Evolutionary conservation across 768 basidiomycete genomes (phyloP).

Genomic region (Naematelia aurantialba): DNA sequence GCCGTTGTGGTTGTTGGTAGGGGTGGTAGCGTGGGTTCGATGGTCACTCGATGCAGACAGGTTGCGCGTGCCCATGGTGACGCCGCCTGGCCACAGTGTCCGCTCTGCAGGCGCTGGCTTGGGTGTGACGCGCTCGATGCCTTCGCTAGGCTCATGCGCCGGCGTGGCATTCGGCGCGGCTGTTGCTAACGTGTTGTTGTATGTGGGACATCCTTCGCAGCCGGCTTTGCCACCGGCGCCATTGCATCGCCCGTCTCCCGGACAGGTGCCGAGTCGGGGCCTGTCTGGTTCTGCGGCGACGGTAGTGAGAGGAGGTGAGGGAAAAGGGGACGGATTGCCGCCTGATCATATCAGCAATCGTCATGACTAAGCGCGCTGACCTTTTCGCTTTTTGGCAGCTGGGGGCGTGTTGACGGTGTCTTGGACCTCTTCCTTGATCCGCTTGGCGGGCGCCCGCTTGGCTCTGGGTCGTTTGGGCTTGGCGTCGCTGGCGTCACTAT

Average conservation of each 20-base stretch:
- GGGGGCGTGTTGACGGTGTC: constrained; percentile 25
- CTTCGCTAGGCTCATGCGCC: constrained; percentile 53
- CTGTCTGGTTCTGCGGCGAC: constrained; percentile 9
- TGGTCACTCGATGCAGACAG: constrained; percentile 16
- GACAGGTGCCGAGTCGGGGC: constrained; percentile 65
- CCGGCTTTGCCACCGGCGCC: constrained; percentile 90
- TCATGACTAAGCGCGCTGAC: constrained; percentile 20
- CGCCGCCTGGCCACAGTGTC: constrained; percentile 9
- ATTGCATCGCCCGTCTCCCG: constrained; percentile 95
- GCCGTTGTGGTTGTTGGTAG: constrained; percentile 8
- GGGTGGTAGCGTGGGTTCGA: constrained; percentile 2
- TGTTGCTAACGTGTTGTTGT: constrained; percentile 67
- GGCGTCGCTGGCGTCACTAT: not conserved
- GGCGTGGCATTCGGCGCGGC: constrained; percentile 41
- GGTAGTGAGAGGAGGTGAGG: constrained; percentile 27
- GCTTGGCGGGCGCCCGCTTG: constrained; percentile 3
- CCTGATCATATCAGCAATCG: not conserved
- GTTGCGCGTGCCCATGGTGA: constrained; percentile 17
- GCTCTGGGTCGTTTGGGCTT: constrained; percentile 10
- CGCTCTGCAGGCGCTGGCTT: constrained; percentile 5
- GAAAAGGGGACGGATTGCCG: constrained; percentile 20
- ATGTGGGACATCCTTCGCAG: constrained; percentile 94
- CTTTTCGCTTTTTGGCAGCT: constrained; percentile 30
- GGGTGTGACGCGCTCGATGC: constrained; percentile 34
- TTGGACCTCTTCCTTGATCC: constrained; percentile 23